Percentiles rank a stretch among this genome's conserved stretches.
Evolutionary conservation across 345 rosid genomes (phyloP).

Genomic region (Pugionium dolabratum): DNA sequence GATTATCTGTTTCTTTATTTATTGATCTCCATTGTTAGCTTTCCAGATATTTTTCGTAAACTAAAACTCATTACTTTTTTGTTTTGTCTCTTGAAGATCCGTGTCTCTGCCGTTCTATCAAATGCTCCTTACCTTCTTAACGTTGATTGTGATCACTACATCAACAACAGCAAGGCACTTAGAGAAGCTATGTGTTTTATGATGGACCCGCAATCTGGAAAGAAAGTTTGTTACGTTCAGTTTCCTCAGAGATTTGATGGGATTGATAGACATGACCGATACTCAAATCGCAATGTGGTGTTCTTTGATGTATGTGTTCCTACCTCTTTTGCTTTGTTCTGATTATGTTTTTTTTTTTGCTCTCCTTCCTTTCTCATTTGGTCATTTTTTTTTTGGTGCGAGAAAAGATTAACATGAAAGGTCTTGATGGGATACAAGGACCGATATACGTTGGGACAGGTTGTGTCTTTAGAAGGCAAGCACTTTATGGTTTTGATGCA

Average conservation of each 20-base stretch:
- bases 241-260: no score
- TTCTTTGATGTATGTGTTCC: slow-evolving; percentile 87
- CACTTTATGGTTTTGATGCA: slow-evolving; percentile 64
- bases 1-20: slow-evolving; percentile 7
- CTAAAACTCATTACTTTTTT: background rate
- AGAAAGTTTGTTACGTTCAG: slow-evolving; percentile 59
- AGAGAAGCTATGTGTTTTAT: slow-evolving; percentile 6
- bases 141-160: slow-evolving; percentile 94
- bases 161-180: slow-evolving; percentile 51
- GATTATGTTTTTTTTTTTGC: background rate
- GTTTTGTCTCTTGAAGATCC: slow-evolving; percentile 48
- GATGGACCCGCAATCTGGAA: slow-evolving; percentile 94
- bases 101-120: slow-evolving; percentile 91
- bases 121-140: slow-evolving; percentile 92
- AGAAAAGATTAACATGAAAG: slow-evolving; percentile 95
- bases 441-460: slow-evolving; percentile 98
- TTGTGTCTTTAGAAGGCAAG: slow-evolving; percentile 60
- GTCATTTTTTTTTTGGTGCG: background rate
- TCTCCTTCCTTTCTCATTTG: slow-evolving; percentile 14
- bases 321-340: slow-evolving; percentile 2
- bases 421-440: slow-evolving; percentile 97
- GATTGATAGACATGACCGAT: slow-evolving; percentile 85
- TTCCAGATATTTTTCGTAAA: background rate
- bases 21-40: background rate
- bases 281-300: slow-evolving; percentile 91